A percentile compares a stretch with the other conserved stretches of the same genome.
These are phyloP conservation scores for Coemansia sp. DNA, from an alignment of 192 early-diverging fungal species.

Conservation along the genomic window DNA sequence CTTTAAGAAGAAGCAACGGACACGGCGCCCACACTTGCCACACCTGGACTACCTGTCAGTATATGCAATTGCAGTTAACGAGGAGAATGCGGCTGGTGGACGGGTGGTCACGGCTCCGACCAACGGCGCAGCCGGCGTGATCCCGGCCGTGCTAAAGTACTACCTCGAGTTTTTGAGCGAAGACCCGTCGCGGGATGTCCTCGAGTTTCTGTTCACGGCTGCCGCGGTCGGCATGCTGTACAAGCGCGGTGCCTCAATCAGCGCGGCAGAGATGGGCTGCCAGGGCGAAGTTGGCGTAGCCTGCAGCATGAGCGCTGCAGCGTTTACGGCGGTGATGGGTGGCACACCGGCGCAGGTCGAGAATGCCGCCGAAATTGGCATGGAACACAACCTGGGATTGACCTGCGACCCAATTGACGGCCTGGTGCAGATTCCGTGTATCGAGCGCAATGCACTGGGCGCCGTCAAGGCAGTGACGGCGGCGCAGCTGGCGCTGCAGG, in stretches of 20 bases:
- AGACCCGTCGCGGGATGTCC: slow-evolving; percentile 75
- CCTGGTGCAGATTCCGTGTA: slow-evolving; percentile 93
- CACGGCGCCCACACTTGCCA: slow-evolving; percentile 57
- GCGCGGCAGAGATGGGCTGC: slow-evolving; percentile 95
- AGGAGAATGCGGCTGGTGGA: slow-evolving; percentile 80
- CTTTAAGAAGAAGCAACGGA: slow-evolving; percentile 35
- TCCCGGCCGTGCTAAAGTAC: slow-evolving; percentile 93
- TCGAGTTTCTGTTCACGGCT: slow-evolving; percentile 89
- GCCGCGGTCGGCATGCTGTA: slow-evolving; percentile 96
- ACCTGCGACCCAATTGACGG: slow-evolving; percentile 90
- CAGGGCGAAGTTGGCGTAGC: slow-evolving; percentile 98
- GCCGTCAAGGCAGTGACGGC: slow-evolving; percentile 96
- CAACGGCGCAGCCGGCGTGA: slow-evolving; percentile 91
- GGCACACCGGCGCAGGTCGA: slow-evolving; percentile 84
- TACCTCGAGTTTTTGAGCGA: slow-evolving; percentile 93
- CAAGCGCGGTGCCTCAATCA: slow-evolving; percentile 91
- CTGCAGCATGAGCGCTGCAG: slow-evolving; percentile 94
- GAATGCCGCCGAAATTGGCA: slow-evolving; percentile 95
- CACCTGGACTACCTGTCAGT: slow-evolving; percentile 88
- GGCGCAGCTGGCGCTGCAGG: slow-evolving; percentile 90
- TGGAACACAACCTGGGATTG: slow-evolving; percentile 82
- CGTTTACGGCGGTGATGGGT: slow-evolving; percentile 95
- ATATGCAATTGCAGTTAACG: slow-evolving; percentile 95
- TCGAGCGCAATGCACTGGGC: slow-evolving; percentile 90
- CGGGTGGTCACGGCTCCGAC: slow-evolving; percentile 92